Evolutionary conservation across 2,329 filamentous ascomycete genomes (phyloP), one percentile per base, ranked within the genome.

Genomic region (Alternaria ethzedia): DNA sequence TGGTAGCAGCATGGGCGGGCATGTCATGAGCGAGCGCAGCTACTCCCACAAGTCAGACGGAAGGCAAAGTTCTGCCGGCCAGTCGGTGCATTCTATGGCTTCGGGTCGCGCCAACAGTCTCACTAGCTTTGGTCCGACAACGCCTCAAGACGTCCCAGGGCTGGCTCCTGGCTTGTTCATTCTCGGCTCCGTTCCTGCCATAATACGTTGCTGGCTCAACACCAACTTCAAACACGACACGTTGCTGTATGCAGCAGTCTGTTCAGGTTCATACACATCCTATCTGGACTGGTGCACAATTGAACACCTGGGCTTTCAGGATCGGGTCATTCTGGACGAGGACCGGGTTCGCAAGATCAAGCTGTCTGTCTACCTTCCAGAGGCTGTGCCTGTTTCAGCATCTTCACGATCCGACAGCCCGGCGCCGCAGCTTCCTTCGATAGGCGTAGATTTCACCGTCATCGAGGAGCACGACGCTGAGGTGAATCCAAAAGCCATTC

Each of bases 41-140:
- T 87, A 93, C 15, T 99, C 96, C 11, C 94, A 98, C 84, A 97
- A 97, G 77, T 98, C 96, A 0, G 95, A 99, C 77, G 96, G 96
- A 36, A 88, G 95, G 65, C 93, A 97, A 75, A 98, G 95, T 79
- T 98, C 94, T 9, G 90, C 93, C n/a, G 93, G 93, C 5, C 91
- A 95, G 70, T 96, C 90, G 8, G 87, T 90, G 17, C 89, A 91
- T 78, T 97, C 93, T 9, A 88, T 89, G 60, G 88, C 89, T 13
- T 93, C 91, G 46, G 92, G 91, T 26, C 89, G 94, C 49, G 93
- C 92, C 56, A 97, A 94, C 79, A 97, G 94, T 80, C 85, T 98
- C 65, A 79, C 77, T 11, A 69, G 77, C 45, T 77, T 74, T 36
- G 94, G 93, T 3, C 85, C 96, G 20, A 93, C 97, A 71, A 90